Base-by-base conservation (phyloP, 352 stramenopile species). In the Phytophthora europaea region DNA sequence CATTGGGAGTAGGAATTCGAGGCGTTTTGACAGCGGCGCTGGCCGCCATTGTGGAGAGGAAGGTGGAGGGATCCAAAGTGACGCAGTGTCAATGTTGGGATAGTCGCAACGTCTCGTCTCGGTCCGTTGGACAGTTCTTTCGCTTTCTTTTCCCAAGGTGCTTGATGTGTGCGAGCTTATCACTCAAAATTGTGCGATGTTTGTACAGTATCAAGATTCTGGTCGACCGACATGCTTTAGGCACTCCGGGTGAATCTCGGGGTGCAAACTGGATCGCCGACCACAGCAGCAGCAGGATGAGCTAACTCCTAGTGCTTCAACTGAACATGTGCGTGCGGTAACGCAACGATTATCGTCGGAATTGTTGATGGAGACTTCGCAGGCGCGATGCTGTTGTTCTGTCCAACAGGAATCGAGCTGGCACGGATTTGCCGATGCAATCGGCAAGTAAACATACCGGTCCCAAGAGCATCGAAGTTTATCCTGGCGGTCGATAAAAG, bases 231-330 rank as follows among this genome's bases (percentile, higher is more conserved):
- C 38, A 47, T 8, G 56, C 22, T 34, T 23, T 28, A 28, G 20
- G 47, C 48, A 61, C 34, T 61, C 61, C 51, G 45, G 16, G 40
- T 33, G 61, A 55, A 68, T 68, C 62, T 61, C 18, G 38, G 38
- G 18, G 31, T 63, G 38, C 62, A 56, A 69, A 34, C 48, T 20
- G 36, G 62, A 63, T 63, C 40, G n/a, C 40, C 23, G 12, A 12
- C 33, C 43, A 16, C 12, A 18, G 36, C 36, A 13, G 36, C 36
- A 43, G 36, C 6, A 31, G 28, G 36, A 43, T 43, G 36, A 43
- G 36, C 16, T 43, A 31, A 7, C 4, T 31, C 13, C 36, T 43
- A 7, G 36, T 43, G 36, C 36, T 43, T 43, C 36, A 43, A 43
- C 36, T 43, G 36, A 43, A 16, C 36, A 43, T 6, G 43, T n/a